phyloP scores from a whole-genome alignment of 352 stramenopile species.

The Phytophthora pseudosyringae region DNA sequence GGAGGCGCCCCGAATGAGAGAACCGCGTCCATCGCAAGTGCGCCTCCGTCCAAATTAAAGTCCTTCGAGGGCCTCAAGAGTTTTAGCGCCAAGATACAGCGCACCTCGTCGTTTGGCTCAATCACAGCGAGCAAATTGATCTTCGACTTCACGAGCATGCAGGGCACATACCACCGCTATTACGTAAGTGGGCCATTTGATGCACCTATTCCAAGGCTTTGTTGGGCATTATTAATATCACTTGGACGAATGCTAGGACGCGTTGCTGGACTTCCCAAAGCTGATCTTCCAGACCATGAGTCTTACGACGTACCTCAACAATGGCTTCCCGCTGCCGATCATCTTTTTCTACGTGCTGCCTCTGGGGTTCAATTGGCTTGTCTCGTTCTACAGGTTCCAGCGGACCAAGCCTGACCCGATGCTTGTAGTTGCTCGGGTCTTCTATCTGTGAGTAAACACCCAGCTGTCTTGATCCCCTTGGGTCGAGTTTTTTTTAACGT shows the following conservation, averaged over 20 bases:
- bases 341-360: slow-evolving; percentile 47
- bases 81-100: slow-evolving; percentile 13
- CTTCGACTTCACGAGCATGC: slow-evolving; percentile 40
- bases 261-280: slow-evolving; percentile 44
- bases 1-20: not conserved
- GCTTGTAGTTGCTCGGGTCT: slow-evolving; percentile 40
- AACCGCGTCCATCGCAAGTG: not conserved
- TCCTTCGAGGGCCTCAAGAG: slow-evolving; percentile 22
- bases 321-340: slow-evolving; percentile 49
- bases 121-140: slow-evolving; percentile 26
- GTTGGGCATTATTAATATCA: no score
- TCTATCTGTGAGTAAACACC: slow-evolving; percentile 57
- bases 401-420: slow-evolving; percentile 38
- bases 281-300: slow-evolving; percentile 51
- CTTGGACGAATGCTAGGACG: slow-evolving; percentile 22
- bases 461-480: no score
- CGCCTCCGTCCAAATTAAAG: not conserved
- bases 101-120: slow-evolving; percentile 17
- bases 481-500: not conserved
- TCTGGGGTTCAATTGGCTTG: slow-evolving; percentile 50
- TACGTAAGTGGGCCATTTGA: slow-evolving; percentile 49
- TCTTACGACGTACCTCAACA: slow-evolving; percentile 43
- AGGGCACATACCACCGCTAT: slow-evolving; percentile 48
- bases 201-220: no score
- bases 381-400: slow-evolving; percentile 62